A percentile compares a stretch with the other conserved stretches of the same genome.
Conservation (phyloP, 441 rosid species). For the Syzygium malaccense region DNA sequence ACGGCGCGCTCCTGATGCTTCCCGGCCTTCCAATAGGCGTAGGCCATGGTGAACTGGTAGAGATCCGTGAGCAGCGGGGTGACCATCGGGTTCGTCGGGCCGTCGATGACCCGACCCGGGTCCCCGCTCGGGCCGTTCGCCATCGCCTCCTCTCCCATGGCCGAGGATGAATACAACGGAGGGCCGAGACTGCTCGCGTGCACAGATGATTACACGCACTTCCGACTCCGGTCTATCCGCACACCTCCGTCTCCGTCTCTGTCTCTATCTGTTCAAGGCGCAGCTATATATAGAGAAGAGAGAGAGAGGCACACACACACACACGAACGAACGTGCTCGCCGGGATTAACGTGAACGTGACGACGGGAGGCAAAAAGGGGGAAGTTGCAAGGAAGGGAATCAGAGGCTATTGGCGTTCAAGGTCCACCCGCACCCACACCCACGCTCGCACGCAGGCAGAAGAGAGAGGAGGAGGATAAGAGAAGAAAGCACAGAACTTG, state of each 20-base stretch:
- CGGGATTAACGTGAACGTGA: background rate
- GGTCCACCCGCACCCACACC: background rate
- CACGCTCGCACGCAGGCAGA: background rate
- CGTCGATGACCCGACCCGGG: constrained; percentile 25
- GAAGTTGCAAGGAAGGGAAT: background rate
- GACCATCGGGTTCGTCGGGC: constrained; percentile 81
- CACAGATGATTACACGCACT: background rate
- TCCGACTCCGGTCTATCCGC: background rate
- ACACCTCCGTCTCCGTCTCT: background rate
- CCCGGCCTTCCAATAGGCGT: constrained; percentile 92
- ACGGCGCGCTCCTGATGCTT: constrained; percentile 74
- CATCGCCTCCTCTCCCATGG: constrained; percentile 16
- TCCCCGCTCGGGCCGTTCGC: constrained; percentile 25
- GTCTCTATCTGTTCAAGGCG: background rate
- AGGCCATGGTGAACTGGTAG: constrained; percentile 93
- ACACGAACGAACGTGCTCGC: background rate
- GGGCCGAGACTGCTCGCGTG: background rate
- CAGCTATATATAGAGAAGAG: background rate
- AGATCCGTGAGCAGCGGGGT: constrained; percentile 87
- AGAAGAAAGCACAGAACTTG: background rate
- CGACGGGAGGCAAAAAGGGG: background rate
- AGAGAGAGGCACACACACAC: background rate
- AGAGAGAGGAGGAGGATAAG: background rate
- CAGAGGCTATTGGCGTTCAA: background rate
- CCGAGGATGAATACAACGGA: background rate